These are phyloP conservation scores for Cladosporium sphaerospermum DNA, from an alignment of 2,329 filamentous ascomycete species.

Conservation along the genomic window DNA sequence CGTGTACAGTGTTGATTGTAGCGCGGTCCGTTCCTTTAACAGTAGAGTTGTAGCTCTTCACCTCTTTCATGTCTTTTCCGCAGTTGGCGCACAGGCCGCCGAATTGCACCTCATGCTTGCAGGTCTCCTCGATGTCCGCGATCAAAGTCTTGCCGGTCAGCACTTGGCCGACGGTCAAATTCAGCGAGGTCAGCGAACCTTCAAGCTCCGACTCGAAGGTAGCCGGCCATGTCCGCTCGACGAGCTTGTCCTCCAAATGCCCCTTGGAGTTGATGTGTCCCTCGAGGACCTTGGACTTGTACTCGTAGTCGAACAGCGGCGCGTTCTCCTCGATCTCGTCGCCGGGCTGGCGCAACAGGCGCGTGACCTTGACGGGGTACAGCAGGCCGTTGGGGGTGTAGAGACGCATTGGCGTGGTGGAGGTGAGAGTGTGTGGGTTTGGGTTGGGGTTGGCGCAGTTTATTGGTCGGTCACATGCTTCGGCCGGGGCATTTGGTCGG, in stretches of 20 bases:
- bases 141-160: slow-evolving; percentile 50
- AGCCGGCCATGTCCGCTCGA: slow-evolving; percentile 64
- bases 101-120: slow-evolving; percentile 85
- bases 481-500: slow-evolving; percentile 4
- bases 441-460: not conserved
- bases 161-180: slow-evolving; percentile 59
- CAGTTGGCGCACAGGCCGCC: slow-evolving; percentile 86
- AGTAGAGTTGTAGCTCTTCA: slow-evolving; percentile 70
- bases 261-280: slow-evolving; percentile 68
- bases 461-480: slow-evolving; percentile 9
- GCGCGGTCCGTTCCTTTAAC: slow-evolving; percentile 75
- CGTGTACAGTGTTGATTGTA: slow-evolving; percentile 86
- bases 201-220: slow-evolving; percentile 80
- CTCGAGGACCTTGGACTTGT: slow-evolving; percentile 64
- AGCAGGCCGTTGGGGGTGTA: slow-evolving; percentile 54
- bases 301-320: slow-evolving; percentile 79
- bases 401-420: slow-evolving; percentile 39
- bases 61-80: slow-evolving; percentile 91
- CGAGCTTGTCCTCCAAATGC: slow-evolving; percentile 41
- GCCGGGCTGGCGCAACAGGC: slow-evolving; percentile 69
- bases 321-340: slow-evolving; percentile 71
- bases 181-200: slow-evolving; percentile 72
- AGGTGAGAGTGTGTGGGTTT: not conserved
- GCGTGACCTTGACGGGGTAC: slow-evolving; percentile 90
- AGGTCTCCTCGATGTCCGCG: slow-evolving; percentile 82